These are phyloP conservation scores for Xylariaceae sp. DNA, from an alignment of 2,329 filamentous ascomycete species.

Conservation along the genomic window DNA sequence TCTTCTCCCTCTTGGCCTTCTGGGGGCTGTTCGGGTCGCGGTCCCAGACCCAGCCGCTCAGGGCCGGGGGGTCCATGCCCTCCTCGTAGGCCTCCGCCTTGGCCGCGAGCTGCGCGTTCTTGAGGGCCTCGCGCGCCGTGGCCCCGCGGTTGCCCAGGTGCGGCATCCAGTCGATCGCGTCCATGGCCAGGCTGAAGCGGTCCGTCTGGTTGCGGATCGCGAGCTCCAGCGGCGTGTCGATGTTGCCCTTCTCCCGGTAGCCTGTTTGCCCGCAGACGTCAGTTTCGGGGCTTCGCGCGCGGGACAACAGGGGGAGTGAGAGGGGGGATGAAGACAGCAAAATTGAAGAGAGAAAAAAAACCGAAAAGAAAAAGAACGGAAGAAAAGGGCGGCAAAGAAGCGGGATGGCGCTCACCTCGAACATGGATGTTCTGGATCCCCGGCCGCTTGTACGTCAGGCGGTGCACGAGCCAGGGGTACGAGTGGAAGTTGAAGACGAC, in stretches of 20 bases:
- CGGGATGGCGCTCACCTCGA: conserved; percentile 35
- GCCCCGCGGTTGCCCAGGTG: conserved; percentile 56
- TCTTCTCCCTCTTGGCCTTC: not conserved
- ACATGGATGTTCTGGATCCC: conserved; percentile 63
- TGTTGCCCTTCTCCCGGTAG: conserved; percentile 79
- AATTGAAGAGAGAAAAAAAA: too few species aligned
- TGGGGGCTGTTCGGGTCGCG: not conserved
- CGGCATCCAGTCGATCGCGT: conserved; percentile 63
- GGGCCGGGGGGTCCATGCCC: conserved; percentile 60
- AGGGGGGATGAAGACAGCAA: too few species aligned
- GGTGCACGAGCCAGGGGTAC: conserved; percentile 73
- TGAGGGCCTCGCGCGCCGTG: conserved; percentile 53
- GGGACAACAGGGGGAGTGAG: too few species aligned
- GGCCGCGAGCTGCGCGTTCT: conserved; percentile 57
- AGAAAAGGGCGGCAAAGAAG: too few species aligned
- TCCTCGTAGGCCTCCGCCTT: conserved; percentile 59
- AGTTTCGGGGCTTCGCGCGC: not conserved
- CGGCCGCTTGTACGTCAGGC: conserved; percentile 67
- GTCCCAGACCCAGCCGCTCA: conserved; percentile 59
- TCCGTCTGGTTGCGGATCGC: conserved; percentile 73
- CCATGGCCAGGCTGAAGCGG: conserved; percentile 68
- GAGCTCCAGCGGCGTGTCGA: conserved; percentile 71
- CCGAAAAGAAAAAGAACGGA: too few species aligned
- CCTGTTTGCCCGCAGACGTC: conserved; percentile 27
- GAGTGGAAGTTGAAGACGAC: conserved; percentile 81